Evolutionary conservation across 208 protist species (phyloP), one percentile per base, ranked within the genome.

Genomic region (Vickermania spadyakhi): DNA sequence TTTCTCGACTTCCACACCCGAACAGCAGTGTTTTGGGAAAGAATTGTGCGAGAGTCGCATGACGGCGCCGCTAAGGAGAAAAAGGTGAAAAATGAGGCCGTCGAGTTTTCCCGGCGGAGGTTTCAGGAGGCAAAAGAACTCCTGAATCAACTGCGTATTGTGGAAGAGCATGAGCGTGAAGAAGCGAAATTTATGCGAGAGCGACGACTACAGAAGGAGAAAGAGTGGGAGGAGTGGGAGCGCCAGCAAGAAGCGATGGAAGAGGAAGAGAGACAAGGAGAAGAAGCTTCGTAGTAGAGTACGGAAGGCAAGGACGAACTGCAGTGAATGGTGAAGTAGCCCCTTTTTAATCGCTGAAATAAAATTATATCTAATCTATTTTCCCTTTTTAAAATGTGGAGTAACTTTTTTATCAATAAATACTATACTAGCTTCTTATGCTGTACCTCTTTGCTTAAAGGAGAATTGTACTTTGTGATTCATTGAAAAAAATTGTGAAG

Each of bases 121-220:
- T 87, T 84, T 64, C 11, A 64, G 14, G 87, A 94, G 62, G 77
- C 87, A 28, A 70, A 63, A 45, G 78, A 83, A 63, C 66, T 94
- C 29, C 56, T 94, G 29, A 61, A 72, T 56, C 87, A 94, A 68
- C 70, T 94, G 52, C 69, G 66, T n/a, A 56, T 86, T 21, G 82
- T 94, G 21, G 84, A 94, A 68, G 81, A 94, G 56, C 83, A 72
- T 4, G 84, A 94, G 59, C 57, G 57, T 31, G 84, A 85, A 58
- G 84, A 94, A 53, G 76, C 72, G 30, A 71, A 79, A 13, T 91
- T 90, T 52, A 88, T 94, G 51, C 68, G 67, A 0, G 81, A 94
- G 70, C 76, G 72, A 0, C 74, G 77, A 0, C 68, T 72, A 21
- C 78, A 86, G 58, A 85, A 88, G 55, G 84, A 91, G 60, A 77